These are phyloP conservation scores for Barnettozyma siamensis DNA, from an alignment of 805 yeast species.

Conservation along the genomic window DNA sequence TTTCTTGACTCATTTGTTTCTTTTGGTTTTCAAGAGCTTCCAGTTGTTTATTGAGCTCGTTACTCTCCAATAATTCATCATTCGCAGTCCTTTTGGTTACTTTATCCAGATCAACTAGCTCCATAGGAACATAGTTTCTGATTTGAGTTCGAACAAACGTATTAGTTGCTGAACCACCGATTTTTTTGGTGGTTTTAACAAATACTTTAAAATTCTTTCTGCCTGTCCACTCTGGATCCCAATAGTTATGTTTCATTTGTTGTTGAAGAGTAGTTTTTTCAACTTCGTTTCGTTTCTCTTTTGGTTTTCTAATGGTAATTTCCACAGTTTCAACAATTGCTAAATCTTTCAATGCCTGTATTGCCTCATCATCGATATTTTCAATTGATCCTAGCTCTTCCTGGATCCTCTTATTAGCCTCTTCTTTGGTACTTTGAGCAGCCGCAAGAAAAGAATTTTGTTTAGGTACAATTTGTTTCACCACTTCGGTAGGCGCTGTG, in stretches of 20 bases:
- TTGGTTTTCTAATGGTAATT: background rate
- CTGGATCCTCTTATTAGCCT: constrained; percentile 19
- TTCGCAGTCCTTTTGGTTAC: background rate
- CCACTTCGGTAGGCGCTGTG: background rate
- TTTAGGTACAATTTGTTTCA: background rate
- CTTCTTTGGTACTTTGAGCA: constrained; percentile 14
- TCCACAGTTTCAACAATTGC: constrained; percentile 31
- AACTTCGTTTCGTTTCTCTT: background rate
- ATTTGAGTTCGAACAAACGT: constrained; percentile 24
- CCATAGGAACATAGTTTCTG: constrained; percentile 7
- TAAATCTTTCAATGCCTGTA: constrained; percentile 27
- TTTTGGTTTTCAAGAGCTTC: background rate
- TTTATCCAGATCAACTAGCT: constrained; percentile 1
- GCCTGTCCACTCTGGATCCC: constrained; percentile 23
- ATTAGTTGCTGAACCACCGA: constrained; percentile 14
- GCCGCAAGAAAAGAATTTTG: constrained; percentile 16
- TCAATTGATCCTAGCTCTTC: constrained; percentile 13
- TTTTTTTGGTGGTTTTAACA: constrained; percentile 25
- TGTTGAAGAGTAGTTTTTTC: constrained; percentile 6
- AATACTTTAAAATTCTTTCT: constrained; percentile 38
- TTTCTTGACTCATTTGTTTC: background rate
- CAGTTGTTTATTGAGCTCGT: constrained; percentile 2
- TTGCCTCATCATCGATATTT: constrained; percentile 19
- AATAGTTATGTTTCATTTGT: constrained; percentile 4
- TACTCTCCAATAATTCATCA: constrained; percentile 5